Conservation (phyloP, 805 yeast species). For the Zygotorulaspora danielsina region DNA sequence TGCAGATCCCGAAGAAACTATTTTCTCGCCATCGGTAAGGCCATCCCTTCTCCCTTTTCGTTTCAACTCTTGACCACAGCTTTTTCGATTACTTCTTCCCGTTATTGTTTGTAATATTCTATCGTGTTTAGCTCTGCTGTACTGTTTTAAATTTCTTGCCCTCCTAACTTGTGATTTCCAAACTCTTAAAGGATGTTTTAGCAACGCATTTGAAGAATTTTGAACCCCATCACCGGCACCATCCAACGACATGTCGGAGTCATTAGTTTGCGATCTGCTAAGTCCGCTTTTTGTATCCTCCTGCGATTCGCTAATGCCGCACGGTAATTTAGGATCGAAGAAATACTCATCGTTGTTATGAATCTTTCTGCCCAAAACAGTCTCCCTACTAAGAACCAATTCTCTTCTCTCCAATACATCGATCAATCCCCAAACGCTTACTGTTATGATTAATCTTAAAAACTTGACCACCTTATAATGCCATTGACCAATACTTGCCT, state of each 20-base stretch:
- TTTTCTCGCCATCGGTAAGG: neutral
- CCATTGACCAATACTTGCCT: constrained; percentile 20
- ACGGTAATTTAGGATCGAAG: constrained; percentile 22
- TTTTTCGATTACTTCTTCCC: constrained; percentile 2
- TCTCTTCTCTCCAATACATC: constrained; percentile 31
- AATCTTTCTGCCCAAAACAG: constrained; percentile 33
- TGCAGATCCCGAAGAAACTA: neutral
- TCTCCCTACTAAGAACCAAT: constrained; percentile 23
- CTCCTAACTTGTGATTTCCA: constrained; percentile 17
- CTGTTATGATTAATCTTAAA: constrained; percentile 27
- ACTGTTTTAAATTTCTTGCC: constrained; percentile 9
- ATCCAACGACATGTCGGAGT: neutral
- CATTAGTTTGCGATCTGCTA: neutral
- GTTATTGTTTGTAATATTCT: constrained; percentile 5
- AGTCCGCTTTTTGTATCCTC: constrained; percentile 3
- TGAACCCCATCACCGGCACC: constrained; percentile 1
- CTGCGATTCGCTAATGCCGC: neutral
- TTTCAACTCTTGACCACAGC: neutral
- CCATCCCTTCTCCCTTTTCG: neutral
- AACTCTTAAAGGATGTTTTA: constrained; percentile 10
- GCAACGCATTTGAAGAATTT: neutral
- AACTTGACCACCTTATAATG: constrained; percentile 22
- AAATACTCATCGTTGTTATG: constrained; percentile 30
- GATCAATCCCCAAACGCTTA: constrained; percentile 35
- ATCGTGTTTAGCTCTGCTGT: constrained; percentile 4